Evolutionary conservation across 1,284 basidiomycete genomes (phyloP).

Genomic region (Pyrrhoderma noxium): DNA sequence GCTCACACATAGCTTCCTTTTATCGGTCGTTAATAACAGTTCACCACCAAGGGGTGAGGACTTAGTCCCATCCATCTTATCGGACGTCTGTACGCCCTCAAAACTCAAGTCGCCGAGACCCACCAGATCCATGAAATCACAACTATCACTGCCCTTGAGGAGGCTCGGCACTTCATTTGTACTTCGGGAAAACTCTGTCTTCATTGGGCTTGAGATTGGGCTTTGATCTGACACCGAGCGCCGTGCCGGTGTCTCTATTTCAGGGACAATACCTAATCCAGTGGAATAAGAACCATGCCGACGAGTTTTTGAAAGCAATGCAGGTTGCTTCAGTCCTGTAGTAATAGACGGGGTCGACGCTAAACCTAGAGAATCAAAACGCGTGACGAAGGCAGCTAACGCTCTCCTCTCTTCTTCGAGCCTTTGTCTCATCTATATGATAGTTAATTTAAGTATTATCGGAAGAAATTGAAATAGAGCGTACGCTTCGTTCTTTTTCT

Average conservation of each 20-base stretch:
- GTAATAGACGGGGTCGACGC: slow-evolving; percentile 32
- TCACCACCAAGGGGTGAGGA: too few species aligned
- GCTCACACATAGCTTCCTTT: too few species aligned
- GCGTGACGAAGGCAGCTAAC: slow-evolving; percentile 66
- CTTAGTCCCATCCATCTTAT: slow-evolving; percentile 36
- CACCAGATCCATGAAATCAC: slow-evolving; percentile 10
- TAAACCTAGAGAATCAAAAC: slow-evolving; percentile 64
- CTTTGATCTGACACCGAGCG: background rate
- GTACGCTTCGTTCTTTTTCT: slow-evolving; percentile 65
- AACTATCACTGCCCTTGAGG: background rate
- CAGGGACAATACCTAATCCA: slow-evolving; percentile 5
- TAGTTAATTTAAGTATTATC: slow-evolving; percentile 1
- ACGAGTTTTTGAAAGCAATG: background rate
- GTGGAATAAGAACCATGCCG: slow-evolving; percentile 5
- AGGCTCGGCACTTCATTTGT: slow-evolving; percentile 8
- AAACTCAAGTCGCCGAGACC: slow-evolving; percentile 10
- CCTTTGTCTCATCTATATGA: slow-evolving; percentile 41
- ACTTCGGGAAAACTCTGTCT: slow-evolving; percentile 13
- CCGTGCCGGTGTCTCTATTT: background rate
- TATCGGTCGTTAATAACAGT: too few species aligned
- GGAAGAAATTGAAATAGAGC: slow-evolving; percentile 17
- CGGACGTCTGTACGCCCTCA: slow-evolving; percentile 23
- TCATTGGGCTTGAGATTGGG: slow-evolving; percentile 12
- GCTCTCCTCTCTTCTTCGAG: slow-evolving; percentile 70
- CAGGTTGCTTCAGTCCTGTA: slow-evolving; percentile 17